A percentile compares a stretch with the other conserved stretches of the same genome.
These are phyloP conservation scores for Themeda triandra DNA, from an alignment of 176 grass and related monocot species.

Conservation along the genomic window DNA sequence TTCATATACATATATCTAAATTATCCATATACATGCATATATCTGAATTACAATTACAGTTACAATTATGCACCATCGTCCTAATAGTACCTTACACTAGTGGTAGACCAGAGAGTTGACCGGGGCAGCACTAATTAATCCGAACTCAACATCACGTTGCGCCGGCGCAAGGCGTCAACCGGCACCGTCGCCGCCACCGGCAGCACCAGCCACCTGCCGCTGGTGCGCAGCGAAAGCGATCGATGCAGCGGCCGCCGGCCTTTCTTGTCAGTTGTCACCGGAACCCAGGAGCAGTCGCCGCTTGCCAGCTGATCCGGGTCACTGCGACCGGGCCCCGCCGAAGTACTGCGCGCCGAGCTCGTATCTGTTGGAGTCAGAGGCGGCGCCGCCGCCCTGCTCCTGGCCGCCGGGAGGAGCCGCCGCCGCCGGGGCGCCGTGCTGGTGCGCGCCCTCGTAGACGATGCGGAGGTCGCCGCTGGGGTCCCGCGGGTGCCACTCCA, in stretches of 20 bases:
- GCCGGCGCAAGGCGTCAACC: constrained; percentile 37
- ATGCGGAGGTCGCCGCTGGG: constrained; percentile 31
- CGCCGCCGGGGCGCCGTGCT: constrained; percentile 33
- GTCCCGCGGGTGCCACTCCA: constrained; percentile 60
- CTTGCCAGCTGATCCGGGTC: too few species aligned
- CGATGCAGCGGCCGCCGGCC: not conserved
- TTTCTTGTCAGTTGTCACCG: not conserved
- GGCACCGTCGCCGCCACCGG: not conserved
- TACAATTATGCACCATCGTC: not conserved
- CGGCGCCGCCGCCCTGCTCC: not conserved
- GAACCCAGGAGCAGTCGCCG: too few species aligned
- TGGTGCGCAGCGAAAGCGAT: not conserved
- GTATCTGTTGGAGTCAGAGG: constrained; percentile 38
- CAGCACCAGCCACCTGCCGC: not conserved
- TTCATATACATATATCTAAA: not conserved
- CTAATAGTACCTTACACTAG: not conserved
- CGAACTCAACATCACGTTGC: constrained; percentile 3
- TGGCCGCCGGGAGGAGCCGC: not conserved
- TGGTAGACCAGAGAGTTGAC: not conserved
- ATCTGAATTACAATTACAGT: too few species aligned
- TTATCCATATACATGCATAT: too few species aligned
- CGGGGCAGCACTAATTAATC: not conserved
- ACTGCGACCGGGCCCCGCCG: constrained; percentile 20
- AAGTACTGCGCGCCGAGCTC: constrained; percentile 60
- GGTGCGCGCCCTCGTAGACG: constrained; percentile 50